phyloP scores from a whole-genome alignment of 2,329 filamentous ascomycete genomes.

The Ophiostoma novo-ulmi region DNA sequence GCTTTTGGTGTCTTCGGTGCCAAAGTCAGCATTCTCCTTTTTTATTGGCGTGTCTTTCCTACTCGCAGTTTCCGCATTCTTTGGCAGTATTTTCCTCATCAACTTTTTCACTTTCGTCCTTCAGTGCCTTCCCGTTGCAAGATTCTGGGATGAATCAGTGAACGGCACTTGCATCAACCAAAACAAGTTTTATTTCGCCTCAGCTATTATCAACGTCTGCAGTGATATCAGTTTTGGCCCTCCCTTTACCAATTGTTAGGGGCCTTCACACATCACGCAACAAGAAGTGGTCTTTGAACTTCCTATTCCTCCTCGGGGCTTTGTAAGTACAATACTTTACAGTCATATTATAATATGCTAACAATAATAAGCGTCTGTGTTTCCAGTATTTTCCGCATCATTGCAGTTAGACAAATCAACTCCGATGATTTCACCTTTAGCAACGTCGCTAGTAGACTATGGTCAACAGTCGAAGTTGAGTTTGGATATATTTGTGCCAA shows the following conservation, averaged over 20 bases:
- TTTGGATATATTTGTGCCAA: slow-evolving; percentile 27
- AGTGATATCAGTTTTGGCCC: slow-evolving; percentile 31
- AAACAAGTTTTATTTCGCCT: slow-evolving; percentile 24
- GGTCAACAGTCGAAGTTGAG: slow-evolving; percentile 26
- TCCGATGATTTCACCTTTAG: slow-evolving; percentile 25
- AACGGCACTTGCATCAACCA: slow-evolving; percentile 23
- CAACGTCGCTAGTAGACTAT: slow-evolving; percentile 25
- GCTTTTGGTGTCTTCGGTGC: slow-evolving; percentile 23
- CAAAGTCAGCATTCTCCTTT: slow-evolving; percentile 26
- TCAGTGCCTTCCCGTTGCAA: slow-evolving; percentile 22
- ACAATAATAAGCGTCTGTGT: slow-evolving; percentile 22
- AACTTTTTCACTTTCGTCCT: slow-evolving; percentile 25
- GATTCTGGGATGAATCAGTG: slow-evolving; percentile 23
- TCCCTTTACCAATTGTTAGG: slow-evolving; percentile 35
- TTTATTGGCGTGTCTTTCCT: slow-evolving; percentile 27
- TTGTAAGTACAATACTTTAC: neutral
- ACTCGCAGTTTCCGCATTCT: slow-evolving; percentile 17
- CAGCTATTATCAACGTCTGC: slow-evolving; percentile 25
- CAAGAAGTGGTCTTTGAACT: slow-evolving; percentile 33
- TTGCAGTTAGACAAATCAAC: slow-evolving; percentile 25
- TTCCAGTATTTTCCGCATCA: slow-evolving; percentile 27
- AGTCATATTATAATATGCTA: too few relatives aligned
- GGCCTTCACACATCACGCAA: slow-evolving; percentile 31
- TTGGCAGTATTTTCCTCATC: slow-evolving; percentile 16
- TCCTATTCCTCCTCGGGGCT: slow-evolving; percentile 34